These are phyloP conservation scores for Podospora appendiculata DNA, from an alignment of 495 filamentous ascomycete genomes.

Conservation along the genomic window DNA sequence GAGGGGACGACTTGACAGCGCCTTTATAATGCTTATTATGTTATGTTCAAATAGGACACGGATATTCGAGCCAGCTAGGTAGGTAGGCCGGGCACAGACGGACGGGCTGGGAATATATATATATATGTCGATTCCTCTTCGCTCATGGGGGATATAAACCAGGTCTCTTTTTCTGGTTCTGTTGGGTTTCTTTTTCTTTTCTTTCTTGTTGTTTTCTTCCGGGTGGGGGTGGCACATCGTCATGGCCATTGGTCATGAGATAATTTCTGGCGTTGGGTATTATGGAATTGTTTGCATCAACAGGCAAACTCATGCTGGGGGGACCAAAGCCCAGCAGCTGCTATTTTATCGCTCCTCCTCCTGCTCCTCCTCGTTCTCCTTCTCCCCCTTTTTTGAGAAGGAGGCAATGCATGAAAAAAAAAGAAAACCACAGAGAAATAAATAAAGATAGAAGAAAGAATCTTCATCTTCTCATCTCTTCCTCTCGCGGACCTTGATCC, in stretches of 20 bases:
- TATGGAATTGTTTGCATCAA: too few species aligned
- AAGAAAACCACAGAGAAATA: neutral
- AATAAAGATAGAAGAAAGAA: neutral
- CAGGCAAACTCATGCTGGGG: too few species aligned
- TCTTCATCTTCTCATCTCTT: slow-evolving; percentile 52
- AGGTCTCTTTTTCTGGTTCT: too few species aligned
- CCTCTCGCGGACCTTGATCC: slow-evolving; percentile 74
- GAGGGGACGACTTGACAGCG: neutral
- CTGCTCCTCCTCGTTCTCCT: neutral
- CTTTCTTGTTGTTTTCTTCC: neutral
- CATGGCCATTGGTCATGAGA: slow-evolving; percentile 7
- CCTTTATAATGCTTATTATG: neutral
- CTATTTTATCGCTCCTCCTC: too few species aligned
- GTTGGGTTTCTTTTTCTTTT: neutral
- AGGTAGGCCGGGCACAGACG: too few species aligned
- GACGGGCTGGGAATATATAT: too few species aligned
- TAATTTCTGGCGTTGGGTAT: neutral
- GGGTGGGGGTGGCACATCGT: neutral
- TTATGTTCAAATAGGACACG: too few species aligned
- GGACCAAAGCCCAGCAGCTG: too few species aligned
- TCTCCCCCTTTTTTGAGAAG: neutral
- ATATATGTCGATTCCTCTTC: too few species aligned
- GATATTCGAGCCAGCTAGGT: too few species aligned
- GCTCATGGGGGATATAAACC: too few species aligned
- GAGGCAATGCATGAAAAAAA: neutral